These are phyloP conservation scores for Chaetomiaceae sp. DNA, from an alignment of 2,329 filamentous ascomycete species.

Conservation along the genomic window DNA sequence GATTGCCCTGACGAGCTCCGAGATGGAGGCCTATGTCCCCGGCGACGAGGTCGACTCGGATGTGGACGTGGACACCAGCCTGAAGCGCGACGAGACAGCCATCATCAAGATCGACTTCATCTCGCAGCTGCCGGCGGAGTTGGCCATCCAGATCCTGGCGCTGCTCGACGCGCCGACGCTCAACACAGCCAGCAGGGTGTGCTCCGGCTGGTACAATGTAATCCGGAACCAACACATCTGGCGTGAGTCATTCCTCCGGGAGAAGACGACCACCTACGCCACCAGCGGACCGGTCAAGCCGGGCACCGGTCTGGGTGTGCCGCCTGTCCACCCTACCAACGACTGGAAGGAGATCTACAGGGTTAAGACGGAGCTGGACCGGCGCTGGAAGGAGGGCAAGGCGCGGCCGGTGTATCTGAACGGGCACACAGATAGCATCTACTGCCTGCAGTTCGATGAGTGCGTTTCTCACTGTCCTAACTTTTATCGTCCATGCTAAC, in stretches of 20 bases:
- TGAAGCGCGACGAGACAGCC: conserved; percentile 30
- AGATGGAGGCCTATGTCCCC: conserved; percentile 32
- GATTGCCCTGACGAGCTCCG: conserved; percentile 48
- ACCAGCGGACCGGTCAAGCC: conserved; percentile 50
- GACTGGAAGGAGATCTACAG: conserved; percentile 86
- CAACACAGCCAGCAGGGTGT: conserved; percentile 47
- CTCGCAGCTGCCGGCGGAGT: conserved; percentile 49
- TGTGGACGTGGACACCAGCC: conserved; percentile 31
- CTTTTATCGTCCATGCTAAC: not conserved
- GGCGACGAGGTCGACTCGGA: conserved; percentile 36
- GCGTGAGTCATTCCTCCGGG: conserved; percentile 59
- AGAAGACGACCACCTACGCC: conserved; percentile 58
- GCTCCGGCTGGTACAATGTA: conserved; percentile 44
- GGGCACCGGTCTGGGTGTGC: conserved; percentile 55
- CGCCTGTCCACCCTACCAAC: conserved; percentile 53
- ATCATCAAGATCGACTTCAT: conserved; percentile 58
- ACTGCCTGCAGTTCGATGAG: conserved; percentile 98
- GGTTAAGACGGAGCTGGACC: conserved; percentile 69
- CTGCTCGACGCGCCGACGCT: conserved; percentile 52
- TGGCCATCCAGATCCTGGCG: conserved; percentile 55
- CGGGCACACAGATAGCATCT: conserved; percentile 92
- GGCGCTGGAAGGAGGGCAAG: conserved; percentile 73
- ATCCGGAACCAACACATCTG: conserved; percentile 55
- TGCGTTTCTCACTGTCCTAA: conserved; percentile 42
- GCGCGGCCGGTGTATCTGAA: conserved; percentile 84